Evolutionary conservation across 139 green algal species (phyloP), one percentile per base, ranked within the genome.

Genomic region (Chlorella sp.): DNA sequence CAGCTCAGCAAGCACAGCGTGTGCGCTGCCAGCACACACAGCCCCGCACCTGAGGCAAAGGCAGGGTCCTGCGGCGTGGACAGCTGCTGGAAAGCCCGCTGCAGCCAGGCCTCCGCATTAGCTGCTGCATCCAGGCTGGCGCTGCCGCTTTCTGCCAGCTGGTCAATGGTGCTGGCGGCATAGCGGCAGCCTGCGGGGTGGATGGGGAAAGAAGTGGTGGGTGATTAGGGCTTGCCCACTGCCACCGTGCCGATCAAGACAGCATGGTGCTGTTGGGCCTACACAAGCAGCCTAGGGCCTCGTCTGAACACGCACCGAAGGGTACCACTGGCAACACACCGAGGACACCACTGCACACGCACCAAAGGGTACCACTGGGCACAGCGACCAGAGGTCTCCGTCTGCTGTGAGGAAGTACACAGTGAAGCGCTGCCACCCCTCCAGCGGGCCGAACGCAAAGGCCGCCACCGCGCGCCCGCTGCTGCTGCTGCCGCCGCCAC

Each of bases 321-420:
- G n/a, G n/a, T n/a, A n/a, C n/a, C n/a, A n/a, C n/a, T n/a, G n/a
- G n/a, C n/a, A n/a, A n/a, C n/a, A n/a, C n/a, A n/a, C n/a, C n/a
- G n/a, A n/a, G n/a, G n/a, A n/a, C n/a, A n/a, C n/a, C n/a, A n/a
- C n/a, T n/a, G n/a, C n/a, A n/a, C n/a, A n/a, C 82, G 34, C 80
- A 87, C 88, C 88, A 68, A 94, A 95, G 8, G 92, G 86, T 22
- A 87, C 89, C 9, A 95, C 85, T 0, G 92, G 92, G 65, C 90
- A 92, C 40, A 95, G 67, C 3, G 58, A 60, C 62, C 86, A 94
- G 16, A 95, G 16, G 0, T 65, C 56, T 2, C 92, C 91, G 46
- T 89, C 87, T 19, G 87, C 46, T n/a, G 87, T 87, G 38, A 90
- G 68, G 43, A 95, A 85, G 58, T 76, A 88, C 14, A 93, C 73